Evolutionary conservation across 2,329 filamentous ascomycete species (phyloP), one percentile per base, ranked within the genome.

Genomic region (Aureobasidium leucospermi): DNA sequence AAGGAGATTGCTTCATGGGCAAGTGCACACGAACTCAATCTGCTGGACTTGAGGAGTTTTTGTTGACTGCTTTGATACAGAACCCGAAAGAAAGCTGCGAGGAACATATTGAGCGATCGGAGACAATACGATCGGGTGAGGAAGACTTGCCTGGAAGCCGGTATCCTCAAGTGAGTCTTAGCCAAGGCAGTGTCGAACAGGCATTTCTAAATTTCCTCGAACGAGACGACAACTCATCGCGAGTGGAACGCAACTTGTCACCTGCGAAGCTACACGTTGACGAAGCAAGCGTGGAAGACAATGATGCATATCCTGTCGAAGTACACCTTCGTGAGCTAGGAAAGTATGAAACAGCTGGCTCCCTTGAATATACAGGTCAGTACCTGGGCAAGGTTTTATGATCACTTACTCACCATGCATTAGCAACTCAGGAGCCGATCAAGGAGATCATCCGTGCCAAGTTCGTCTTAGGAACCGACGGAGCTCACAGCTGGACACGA

Each of bases 401-500:
- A 2, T 8, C 3, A 9, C 10, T 7, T 15, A n/a, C n/a, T 15
- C 3, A 34, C 29, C 28, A 6, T n/a, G 9, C 6, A 5, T 15
- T 13, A 43, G 38, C n/a, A 32, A 23, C 51, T 2, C 6, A 34
- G 3, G 15, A 32, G 15, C 6, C 10, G 13, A 16, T 11, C 28
- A 9, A 29, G 6, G 51, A 55, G 4, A 63, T 60, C 13, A 16
- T 65, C 10, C 59, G 52, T 15, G 64, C 65, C 11, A 62, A 63
- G 43, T 66, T 63, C 39, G 49, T 65, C 11, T 60, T 66, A 11
- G 65, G 36, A 1, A 42, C 36, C 59, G 65, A 66, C 53, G 65
- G 65, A 10, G 64, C 64, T 9, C 65, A 66, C 29, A 62, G 58
- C 46, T 65, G 65, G 63, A 58, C 53, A 8, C 58, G 65, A 15